Evolutionary conservation across 352 stramenopile genomes (phyloP).

Genomic region (Pythium utonaiense): DNA sequence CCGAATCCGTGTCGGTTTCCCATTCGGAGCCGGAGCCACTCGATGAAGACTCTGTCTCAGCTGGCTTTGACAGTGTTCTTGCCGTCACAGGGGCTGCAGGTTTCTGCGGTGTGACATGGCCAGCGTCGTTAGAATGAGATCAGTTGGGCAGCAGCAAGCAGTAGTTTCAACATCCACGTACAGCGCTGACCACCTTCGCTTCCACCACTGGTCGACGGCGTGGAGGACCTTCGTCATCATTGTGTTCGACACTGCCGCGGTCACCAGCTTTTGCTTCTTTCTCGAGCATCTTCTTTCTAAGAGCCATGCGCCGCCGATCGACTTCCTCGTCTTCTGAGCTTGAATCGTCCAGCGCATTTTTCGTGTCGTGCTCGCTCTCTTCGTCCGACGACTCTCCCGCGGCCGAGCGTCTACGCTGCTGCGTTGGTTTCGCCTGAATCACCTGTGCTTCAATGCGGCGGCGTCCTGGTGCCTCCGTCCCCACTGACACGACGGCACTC

Average conservation of each 20-base stretch:
- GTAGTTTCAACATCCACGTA: too few relatives aligned
- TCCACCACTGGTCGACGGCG: conserved; percentile 16
- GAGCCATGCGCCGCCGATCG: conserved; percentile 48
- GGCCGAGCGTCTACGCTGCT: neutral
- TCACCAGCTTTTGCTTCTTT: conserved; percentile 29
- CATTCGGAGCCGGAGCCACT: conserved; percentile 60
- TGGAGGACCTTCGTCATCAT: neutral
- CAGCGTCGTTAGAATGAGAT: neutral
- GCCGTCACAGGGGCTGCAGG: neutral
- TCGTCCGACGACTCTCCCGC: conserved; percentile 6
- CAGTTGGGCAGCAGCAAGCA: conserved; percentile 3
- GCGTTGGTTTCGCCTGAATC: conserved; percentile 29
- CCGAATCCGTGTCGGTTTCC: conserved; percentile 80
- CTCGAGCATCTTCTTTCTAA: conserved; percentile 56
- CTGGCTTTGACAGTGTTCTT: conserved; percentile 20
- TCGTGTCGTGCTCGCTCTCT: conserved; percentile 1
- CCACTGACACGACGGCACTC: neutral
- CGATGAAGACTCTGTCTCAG: conserved; percentile 34
- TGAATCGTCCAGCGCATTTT: conserved; percentile 62
- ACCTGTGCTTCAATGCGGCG: conserved; percentile 60
- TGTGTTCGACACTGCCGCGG: neutral
- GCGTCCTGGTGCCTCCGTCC: conserved; percentile 17
- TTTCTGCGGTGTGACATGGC: neutral
- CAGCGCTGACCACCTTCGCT: conserved; percentile 22
- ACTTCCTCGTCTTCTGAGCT: conserved; percentile 76